Base-by-base conservation (phyloP, 1,284 basidiomycete species). In the Cryptococcus sp. region DNA sequence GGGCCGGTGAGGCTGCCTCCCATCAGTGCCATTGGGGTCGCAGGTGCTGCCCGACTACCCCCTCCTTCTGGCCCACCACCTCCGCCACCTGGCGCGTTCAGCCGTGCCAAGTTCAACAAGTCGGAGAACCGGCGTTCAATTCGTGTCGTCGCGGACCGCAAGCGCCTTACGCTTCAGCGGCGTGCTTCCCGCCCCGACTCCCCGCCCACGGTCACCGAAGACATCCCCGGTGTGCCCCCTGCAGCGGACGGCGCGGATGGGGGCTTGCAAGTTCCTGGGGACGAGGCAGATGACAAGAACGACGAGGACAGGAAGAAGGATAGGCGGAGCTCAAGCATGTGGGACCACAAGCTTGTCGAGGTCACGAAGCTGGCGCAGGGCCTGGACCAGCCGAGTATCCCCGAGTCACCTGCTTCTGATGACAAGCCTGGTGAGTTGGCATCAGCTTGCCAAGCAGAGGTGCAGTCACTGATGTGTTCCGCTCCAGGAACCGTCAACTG, bases 331-430 rank as follows among this genome's bases (percentile, higher is more conserved):
- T 58, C 94, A 39, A 97, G 95, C 77, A 82, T 99, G 61, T 99
- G 96, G 92, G 95, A 91, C 16, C 91, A 88, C 69, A 86, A 85
- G 64, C 79, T 96, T 35, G 91, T 97, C 67, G 96, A 99, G 77
- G 92, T 99, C 59, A 90, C 87, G 4, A 73, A 78, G 50, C 72
- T 81, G 47, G 59, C 59, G 13, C 36, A 51, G 15, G 67, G 74
- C 39, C 81, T 80, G 62, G 80, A 78, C 43, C 79, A 78, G 38
- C 63, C 79, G 13, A 79, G 84, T 1, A 65, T 68, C 16, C 68
- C 65, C 21, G 67, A 71, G 48, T 68, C 71, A 11, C 70, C 69
- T 21, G 52, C 62, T 4, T 44, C 52, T 1, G 59, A 57, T 35
- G 55, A 53, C 24, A 59, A 60, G 28, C 49, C 40, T 43, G 81